Percentiles rank a stretch among this genome's conserved stretches.
Evolutionary conservation across 257 asterid genomes (phyloP).

Genomic region (Datura wrightii): DNA sequence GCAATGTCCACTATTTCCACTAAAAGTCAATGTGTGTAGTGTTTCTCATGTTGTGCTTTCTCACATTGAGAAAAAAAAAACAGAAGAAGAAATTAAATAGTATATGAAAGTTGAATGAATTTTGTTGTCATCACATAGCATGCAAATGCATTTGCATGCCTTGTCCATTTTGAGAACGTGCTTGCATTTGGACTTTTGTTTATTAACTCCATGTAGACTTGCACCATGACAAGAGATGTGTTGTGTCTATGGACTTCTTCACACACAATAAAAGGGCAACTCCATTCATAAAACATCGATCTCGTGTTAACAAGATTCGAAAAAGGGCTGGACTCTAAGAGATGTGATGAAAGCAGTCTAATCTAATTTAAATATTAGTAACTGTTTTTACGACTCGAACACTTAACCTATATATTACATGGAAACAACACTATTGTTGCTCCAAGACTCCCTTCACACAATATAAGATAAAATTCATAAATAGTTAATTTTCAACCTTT

Average conservation of each 20-base stretch:
- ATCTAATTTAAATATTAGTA: too few species aligned
- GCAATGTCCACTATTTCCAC: constrained; percentile 19
- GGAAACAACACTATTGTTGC: too few species aligned
- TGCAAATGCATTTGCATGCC: constrained; percentile 22
- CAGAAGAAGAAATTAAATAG: not conserved
- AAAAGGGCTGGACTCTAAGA: too few species aligned
- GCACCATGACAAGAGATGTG: not conserved
- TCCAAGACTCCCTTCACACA: too few species aligned
- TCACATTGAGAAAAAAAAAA: not conserved
- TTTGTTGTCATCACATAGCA: constrained; percentile 24
- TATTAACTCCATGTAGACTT: not conserved
- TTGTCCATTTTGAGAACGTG: constrained; percentile 23
- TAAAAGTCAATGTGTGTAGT: constrained; percentile 8
- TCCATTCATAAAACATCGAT: too few species aligned
- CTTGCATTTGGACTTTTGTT: not conserved
- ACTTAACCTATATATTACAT: too few species aligned
- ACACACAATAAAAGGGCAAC: not conserved
- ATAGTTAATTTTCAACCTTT: too few species aligned
- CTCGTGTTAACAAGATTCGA: too few species aligned
- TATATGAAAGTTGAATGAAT: constrained; percentile 11
- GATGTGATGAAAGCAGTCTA: too few species aligned
- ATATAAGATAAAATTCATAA: not conserved
- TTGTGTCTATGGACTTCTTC: not conserved
- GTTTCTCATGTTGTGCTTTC: constrained; percentile 28
- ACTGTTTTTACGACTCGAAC: too few species aligned